These are phyloP conservation scores for Taphrina wiesneri DNA, from an alignment of 1,139 yeast genomes.

Conservation along the genomic window DNA sequence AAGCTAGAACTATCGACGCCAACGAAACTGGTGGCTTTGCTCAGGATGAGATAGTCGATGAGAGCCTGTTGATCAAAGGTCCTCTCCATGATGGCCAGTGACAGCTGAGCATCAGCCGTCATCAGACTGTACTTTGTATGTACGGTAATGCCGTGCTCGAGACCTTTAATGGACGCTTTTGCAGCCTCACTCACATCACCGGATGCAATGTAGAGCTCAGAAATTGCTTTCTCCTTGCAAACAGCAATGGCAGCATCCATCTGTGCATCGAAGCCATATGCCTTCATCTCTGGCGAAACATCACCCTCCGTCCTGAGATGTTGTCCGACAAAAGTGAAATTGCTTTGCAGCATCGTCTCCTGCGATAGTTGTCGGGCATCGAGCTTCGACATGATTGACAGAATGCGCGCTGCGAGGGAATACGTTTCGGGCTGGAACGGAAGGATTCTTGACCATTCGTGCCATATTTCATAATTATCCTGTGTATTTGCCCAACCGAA, in stretches of 20 bases:
- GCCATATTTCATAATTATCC: slow-evolving; percentile 4
- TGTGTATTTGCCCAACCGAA: slow-evolving; percentile 1
- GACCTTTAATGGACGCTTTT: neutral
- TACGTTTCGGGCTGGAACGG: neutral
- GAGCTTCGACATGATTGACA: neutral
- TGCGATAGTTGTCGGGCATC: neutral
- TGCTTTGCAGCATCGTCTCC: neutral
- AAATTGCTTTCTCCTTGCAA: neutral
- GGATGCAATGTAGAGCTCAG: slow-evolving; percentile 10
- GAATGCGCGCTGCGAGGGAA: neutral
- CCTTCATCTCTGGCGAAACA: neutral
- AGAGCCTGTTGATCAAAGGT: slow-evolving; percentile 23
- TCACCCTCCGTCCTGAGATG: slow-evolving; percentile 13
- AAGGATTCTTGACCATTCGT: slow-evolving; percentile 2
- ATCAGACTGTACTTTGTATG: slow-evolving; percentile 8
- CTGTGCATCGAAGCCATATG: neutral
- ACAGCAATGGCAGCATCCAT: neutral
- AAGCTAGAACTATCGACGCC: slow-evolving; percentile 18
- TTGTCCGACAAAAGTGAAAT: neutral
- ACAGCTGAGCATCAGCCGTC: neutral
- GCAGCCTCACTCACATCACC: slow-evolving; percentile 10
- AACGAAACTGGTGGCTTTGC: slow-evolving; percentile 5
- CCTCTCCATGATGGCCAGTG: neutral
- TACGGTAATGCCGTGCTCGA: neutral
- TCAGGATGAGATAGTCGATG: slow-evolving; percentile 13